Conservation (phyloP, 106 monocot species). For the Allium sativum region DNA sequence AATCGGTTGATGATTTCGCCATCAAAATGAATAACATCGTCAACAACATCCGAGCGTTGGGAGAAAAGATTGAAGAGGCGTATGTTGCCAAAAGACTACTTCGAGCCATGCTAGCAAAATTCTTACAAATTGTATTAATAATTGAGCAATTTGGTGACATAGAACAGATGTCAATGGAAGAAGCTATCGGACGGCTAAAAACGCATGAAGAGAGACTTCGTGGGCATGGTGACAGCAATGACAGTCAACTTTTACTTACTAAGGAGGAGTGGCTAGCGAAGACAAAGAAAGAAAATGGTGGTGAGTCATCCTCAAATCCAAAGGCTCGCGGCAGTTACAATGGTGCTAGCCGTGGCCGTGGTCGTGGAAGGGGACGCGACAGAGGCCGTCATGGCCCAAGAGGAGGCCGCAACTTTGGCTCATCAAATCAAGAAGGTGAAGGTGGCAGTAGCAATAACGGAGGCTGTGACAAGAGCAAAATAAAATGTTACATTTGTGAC, state of each 20-base stretch:
- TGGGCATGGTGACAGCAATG: conserved; percentile 8
- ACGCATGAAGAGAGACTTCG: too few species aligned
- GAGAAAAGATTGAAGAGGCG: neutral
- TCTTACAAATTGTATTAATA: too few species aligned
- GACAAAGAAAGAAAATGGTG: conserved; percentile 2
- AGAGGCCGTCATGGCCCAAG: too few species aligned
- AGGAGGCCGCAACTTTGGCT: too few species aligned
- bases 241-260: conserved; percentile 7
- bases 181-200: too few species aligned
- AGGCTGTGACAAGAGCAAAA: too few species aligned
- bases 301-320: neutral
- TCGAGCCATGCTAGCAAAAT: conserved; percentile 3
- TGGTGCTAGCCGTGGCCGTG: conserved; percentile 1
- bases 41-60: conserved; percentile 4
- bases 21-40: conserved; percentile 5
- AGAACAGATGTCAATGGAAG: too few species aligned
- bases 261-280: conserved; percentile 6
- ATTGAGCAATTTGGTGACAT: too few species aligned
- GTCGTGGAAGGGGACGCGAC: conserved; percentile 5
- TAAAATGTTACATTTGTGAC: too few species aligned
- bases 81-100: conserved; percentile 3
- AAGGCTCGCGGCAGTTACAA: too few species aligned
- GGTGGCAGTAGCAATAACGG: too few species aligned
- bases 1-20: conserved; percentile 5
- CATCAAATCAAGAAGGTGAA: too few species aligned